Evolutionary conservation across 2,329 filamentous ascomycete species (phyloP), one percentile per base, ranked within the genome.

Genomic region (Metarhizium robertsii): DNA sequence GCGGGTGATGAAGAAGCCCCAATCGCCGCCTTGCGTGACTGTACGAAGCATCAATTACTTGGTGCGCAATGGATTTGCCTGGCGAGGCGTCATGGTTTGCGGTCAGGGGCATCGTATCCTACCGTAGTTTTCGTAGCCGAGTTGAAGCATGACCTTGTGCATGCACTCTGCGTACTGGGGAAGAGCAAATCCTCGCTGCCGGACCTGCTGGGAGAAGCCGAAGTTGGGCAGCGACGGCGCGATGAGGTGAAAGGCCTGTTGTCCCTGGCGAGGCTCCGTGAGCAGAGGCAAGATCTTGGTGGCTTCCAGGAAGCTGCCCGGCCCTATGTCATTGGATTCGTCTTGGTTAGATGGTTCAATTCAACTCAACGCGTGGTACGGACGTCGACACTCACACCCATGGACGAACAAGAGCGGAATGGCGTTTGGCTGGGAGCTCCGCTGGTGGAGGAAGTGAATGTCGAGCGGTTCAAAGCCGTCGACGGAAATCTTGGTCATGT

Each of bases 301-400:
- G 2, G 82, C 83, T 68, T 90, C 86, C 50, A 86, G 65, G 64
- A 87, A 88, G 59, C 79, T 85, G 1, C 87, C 86, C 0, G 87
- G 87, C 81, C 83, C 68, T 70, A 4, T 1, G 2, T 11, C 32
- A 25, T 4, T 1, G 20, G 42, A 18, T 1, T 11, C 5, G 11
- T 32, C 6, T 13, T 16, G 11, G 38, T 40, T 16, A 45, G 42
- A 43, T 6, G 16, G 1, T 3, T 2, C 43, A 18, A 25, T 25
- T 25, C 3, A 25, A 25, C 25, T 25, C 25, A 4, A 4, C 25
- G 25, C 25, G 25, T 1, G 25, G 25, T 14, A 18, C 50, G 18
- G 2, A 16, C 42, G 16, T 18, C 18, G 4, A 16, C 7, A 57
- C 61, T 49, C 42, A 63, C 61, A 63, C 3, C 61, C 61, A 14